Percentiles rank a stretch among this genome's conserved stretches.
phyloP scores from a whole-genome alignment of 2,329 filamentous ascomycete genomes.

The Penicillium expansum region DNA sequence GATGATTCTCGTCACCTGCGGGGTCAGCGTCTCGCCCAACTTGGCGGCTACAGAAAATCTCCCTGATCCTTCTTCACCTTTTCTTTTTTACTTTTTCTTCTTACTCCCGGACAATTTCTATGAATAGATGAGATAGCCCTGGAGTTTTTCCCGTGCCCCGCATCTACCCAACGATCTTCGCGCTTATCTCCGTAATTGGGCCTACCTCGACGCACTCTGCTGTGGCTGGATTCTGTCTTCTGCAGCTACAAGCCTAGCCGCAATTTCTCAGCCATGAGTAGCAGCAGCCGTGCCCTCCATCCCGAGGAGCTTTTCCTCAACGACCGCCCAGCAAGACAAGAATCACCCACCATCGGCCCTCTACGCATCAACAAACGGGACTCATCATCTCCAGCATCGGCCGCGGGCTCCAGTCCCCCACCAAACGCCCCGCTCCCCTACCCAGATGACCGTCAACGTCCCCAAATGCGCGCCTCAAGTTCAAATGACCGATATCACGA shows the following conservation, averaged over 20 bases:
- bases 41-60: constrained; percentile 13
- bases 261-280: constrained; percentile 39
- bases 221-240: constrained; percentile 7
- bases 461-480: constrained; percentile 33
- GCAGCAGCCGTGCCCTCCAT: constrained; percentile 56
- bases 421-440: constrained; percentile 63
- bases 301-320: constrained; percentile 76
- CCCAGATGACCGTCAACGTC: constrained; percentile 60
- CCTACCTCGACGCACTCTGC: constrained; percentile 6
- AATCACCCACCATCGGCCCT: constrained; percentile 72
- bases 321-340: constrained; percentile 33
- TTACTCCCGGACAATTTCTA: neutral
- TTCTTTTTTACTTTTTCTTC: neutral
- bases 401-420: constrained; percentile 31
- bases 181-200: constrained; percentile 16
- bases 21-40: constrained; percentile 21
- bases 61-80: neutral
- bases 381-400: constrained; percentile 56
- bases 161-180: constrained; percentile 13
- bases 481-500: constrained; percentile 29
- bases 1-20: constrained; percentile 20
- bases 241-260: neutral
- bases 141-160: neutral
- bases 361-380: constrained; percentile 80
- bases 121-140: constrained; percentile 4